Conservation (phyloP, 495 filamentous ascomycete species). For the Penicillium manginii region DNA sequence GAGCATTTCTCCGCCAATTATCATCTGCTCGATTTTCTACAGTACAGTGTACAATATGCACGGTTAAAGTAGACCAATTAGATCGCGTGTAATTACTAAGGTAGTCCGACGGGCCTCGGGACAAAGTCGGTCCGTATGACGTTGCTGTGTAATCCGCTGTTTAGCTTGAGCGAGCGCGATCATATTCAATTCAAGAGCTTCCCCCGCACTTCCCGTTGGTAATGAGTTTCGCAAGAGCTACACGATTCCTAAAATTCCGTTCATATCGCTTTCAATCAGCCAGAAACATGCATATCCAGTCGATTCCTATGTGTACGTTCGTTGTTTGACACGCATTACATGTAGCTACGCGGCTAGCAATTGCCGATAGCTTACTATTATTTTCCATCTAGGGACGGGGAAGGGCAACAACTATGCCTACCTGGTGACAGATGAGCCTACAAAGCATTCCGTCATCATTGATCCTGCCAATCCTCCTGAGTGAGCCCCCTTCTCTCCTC, state of each 20-base stretch:
- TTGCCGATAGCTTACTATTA: conserved; percentile 9
- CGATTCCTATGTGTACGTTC: conserved; percentile 95
- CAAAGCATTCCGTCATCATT: conserved; percentile 91
- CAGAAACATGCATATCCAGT: conserved; percentile 87
- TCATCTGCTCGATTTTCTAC: background rate
- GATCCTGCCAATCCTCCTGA: conserved; percentile 93
- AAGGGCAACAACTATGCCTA: conserved; percentile 96
- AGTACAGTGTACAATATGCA: too few species aligned
- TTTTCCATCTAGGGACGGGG: conserved; percentile 70
- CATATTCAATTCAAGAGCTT: background rate
- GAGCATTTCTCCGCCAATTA: background rate
- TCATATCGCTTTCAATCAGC: conserved; percentile 15
- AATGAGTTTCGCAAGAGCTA: conserved; percentile 36
- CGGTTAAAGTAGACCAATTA: conserved; percentile 18
- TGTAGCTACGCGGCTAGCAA: background rate
- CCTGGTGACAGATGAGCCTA: conserved; percentile 86
- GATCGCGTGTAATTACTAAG: conserved; percentile 17
- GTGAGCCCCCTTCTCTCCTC: conserved; percentile 52
- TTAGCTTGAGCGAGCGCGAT: conserved; percentile 7
- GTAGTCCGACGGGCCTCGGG: background rate
- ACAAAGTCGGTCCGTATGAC: conserved; percentile 29
- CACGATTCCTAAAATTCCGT: conserved; percentile 17
- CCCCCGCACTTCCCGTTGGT: conserved; percentile 24
- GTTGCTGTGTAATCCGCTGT: conserved; percentile 26
- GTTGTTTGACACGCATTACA: background rate